Base-by-base conservation (phyloP, 2,329 filamentous ascomycete species). In the Colletotrichum spaethianum region DNA sequence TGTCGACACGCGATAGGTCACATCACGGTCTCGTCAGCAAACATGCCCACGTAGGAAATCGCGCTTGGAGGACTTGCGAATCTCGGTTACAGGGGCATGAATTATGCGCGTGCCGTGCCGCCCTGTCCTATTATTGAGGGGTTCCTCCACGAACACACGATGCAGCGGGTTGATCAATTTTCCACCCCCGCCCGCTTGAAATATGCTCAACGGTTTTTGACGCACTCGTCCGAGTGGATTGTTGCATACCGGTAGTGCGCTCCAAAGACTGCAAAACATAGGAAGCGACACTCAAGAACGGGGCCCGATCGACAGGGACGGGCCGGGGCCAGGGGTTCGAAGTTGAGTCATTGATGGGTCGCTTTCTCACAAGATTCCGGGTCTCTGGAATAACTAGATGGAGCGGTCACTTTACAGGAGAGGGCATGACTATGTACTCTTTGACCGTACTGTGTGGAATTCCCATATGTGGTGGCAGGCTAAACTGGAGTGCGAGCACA, bases 281-380 rank as follows among this genome's bases (percentile, higher is more conserved):
- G 9, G 26, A 44, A 18, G 31, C 46, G 33, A 26, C n/a, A 42
- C 18, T 40, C 18, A 8, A 18, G 31, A n/a, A 53, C 40, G 31
- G 48, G 23, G 7, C 14, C 11, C 26, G 44, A 59, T 64, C 60
- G 59, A 56, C 50, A 70, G 44, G 61, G 36, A 65, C 67, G 33
- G 36, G 42, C 33, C 23, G 23, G 52, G 16, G 16, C 26, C n/a
- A 38, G 50, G 46, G 26, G 16, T 67, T 2, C 18, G 20, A 38
- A 14, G 33, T 23, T 28, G 44, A 62, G 23, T 31, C 33, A 44
- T 46, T 33, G 44, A 53, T 28, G 44, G 40, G 20, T 3, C 26
- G 20, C 18, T 38, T 12, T 23, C 9, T 44, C 26, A 6, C 5
- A 20, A 23, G 23, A 42, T 8, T 63, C 20, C 50, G 12, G 8